Base-by-base conservation (phyloP, 2,329 filamentous ascomycete species). In the Colletotrichum phormii region DNA sequence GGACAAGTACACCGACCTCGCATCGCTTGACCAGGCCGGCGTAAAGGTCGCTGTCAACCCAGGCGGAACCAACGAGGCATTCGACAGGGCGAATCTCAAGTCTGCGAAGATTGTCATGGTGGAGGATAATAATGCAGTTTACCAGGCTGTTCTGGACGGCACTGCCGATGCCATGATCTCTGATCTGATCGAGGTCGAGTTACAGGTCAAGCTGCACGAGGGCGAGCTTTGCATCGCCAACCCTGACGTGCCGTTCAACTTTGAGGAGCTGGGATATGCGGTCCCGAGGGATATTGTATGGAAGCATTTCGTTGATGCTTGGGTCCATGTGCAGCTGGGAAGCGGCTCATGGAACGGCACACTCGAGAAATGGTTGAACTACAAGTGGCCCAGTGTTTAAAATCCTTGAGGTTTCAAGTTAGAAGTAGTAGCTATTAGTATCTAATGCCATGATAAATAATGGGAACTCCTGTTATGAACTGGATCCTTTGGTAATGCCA, bases 281-380 rank as follows among this genome's bases (percentile, higher is more conserved):
- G 33, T 74, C 5, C 49, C 69, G 0, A 29, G 59, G 9, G 72
- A 74, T 26, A 53, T 72, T 35, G 72, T 72, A 0, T 74, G 72
- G 72, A 74, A 74, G 22, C 64, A 74, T 8, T 74, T 74, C 33
- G 72, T 74, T 1, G 69, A 74, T n/a, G 55, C 68, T 12, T 74
- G 72, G 72, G 72, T 74, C 13, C 69, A 72, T 18, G 60, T 74
- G 9, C 68, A 68, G 37, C 72, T 68, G 0, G 72, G 72, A 5
- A 72, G 72, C 46, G 72, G 72, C 3, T 60, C 64, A 7, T 74
- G 72, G 72, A 72, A 74, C 26, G 24, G n/a, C 9, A 74, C 72
- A 1, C 51, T 74, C 0, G 63, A 72, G 15, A 72, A 57, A 24
- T 74, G 72, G 72, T 26, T 74, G 69, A n/a, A 59, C 29, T 74